Base-by-base conservation (phyloP, 2,329 filamentous ascomycete species). In the Pestalotiopsis sp. region DNA sequence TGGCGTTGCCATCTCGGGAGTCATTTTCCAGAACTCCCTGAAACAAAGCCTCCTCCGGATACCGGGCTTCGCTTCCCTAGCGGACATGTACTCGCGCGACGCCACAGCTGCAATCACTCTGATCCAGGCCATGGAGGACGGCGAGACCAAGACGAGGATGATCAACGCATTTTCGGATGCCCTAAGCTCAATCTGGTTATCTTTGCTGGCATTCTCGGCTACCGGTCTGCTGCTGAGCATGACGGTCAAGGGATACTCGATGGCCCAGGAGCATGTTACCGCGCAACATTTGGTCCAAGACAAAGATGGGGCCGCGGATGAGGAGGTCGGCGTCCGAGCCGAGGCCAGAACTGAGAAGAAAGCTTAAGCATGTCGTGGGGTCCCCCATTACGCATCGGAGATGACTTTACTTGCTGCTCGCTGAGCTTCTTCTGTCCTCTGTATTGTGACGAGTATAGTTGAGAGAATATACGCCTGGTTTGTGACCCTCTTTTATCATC, bases 1-100 rank as follows among this genome's bases (percentile, higher is more conserved):
- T 11, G 91, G 91, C 27, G 88, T 93, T 2, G 90, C 91, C 2
- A 83, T 92, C 65, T 88, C 89, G 2, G 90, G 91, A 3, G 89
- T 91, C 39, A 85, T 92, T 66, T 93, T 93, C 80, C 90, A 93
- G 77, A 93, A 92, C 72, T 83, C 65, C 5, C 36, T 66, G 31
- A 60, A 52, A 60, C 20, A 31, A n/a, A 41, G 25, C 17, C 65
- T 66, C 20, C 31, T 45, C 20, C 17, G 31, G 2, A 57, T 66
- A 4, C 52, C 65, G 25, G 65, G 38, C 7, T 66, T 66, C 39
- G 49, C 64, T 11, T 57, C 64, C 2, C 45, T 61, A 3, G 65
- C 65, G n/a, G 65, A 66, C 66, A 56, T 60, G 38, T 88, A 88
- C 74, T 86, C 86, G 12, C 82, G 83, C 66, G 87, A 91, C 75